Conservation (phyloP, 495 filamentous ascomycete genomes). For the Cetradonia linearis region DNA sequence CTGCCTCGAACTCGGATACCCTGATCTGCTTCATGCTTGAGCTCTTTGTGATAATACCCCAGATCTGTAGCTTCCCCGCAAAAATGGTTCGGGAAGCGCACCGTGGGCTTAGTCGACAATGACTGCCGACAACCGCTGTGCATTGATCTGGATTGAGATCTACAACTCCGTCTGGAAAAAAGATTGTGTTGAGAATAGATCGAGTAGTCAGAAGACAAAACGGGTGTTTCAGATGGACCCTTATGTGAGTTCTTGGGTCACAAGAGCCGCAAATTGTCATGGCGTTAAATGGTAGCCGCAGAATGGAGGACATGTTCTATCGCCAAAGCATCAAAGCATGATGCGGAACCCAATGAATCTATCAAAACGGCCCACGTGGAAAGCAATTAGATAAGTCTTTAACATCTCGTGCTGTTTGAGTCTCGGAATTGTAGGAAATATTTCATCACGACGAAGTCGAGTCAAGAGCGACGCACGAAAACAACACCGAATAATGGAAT, state of each 20-base stretch:
- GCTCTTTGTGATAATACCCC: constrained; percentile 9
- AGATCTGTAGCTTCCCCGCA: constrained; percentile 15
- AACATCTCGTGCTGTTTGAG: background rate
- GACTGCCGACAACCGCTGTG: constrained; percentile 11
- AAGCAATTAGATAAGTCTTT: constrained; percentile 11
- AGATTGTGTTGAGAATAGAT: background rate
- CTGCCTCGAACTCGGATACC: constrained; percentile 3
- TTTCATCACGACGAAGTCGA: background rate
- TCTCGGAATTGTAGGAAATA: background rate
- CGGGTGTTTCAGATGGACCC: constrained; percentile 14
- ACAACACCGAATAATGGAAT: background rate
- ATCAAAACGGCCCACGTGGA: constrained; percentile 11
- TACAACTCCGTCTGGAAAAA: background rate
- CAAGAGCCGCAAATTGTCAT: constrained; percentile 18
- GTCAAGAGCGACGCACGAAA: background rate
- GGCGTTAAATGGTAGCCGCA: constrained; percentile 12
- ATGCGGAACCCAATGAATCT: constrained; percentile 8
- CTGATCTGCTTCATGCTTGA: constrained; percentile 9
- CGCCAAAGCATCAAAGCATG: constrained; percentile 3
- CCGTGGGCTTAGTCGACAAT: constrained; percentile 6
- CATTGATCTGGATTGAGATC: constrained; percentile 6
- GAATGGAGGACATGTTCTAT: background rate
- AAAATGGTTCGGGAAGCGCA: constrained; percentile 16
- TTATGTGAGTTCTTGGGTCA: background rate
- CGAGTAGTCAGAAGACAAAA: background rate